Evolutionary conservation across 495 filamentous ascomycete species (phyloP).

Genomic region (Hypoxylon fuscum): DNA sequence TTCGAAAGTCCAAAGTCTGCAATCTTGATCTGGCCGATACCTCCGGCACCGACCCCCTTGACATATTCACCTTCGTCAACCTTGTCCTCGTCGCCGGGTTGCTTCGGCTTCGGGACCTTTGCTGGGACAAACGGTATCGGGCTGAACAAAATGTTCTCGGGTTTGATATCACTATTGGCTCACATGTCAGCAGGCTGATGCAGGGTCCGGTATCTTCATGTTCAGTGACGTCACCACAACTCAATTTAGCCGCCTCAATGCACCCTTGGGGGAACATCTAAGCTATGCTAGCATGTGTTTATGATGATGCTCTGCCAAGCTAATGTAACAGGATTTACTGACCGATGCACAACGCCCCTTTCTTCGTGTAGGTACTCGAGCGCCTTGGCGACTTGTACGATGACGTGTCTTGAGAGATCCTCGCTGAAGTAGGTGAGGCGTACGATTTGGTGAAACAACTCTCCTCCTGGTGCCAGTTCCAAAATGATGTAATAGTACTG

Average conservation of each 20-base stretch:
- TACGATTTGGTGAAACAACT: conserved; percentile 98
- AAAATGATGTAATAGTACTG: conserved; percentile 98
- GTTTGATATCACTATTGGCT: conserved; percentile 92
- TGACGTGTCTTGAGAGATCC: conserved; percentile 92
- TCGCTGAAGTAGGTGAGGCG: conserved; percentile 98
- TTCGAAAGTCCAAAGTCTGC: conserved; percentile 98
- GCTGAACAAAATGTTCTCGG: conserved; percentile 94
- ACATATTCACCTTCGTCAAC: conserved; percentile 96
- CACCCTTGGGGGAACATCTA: conserved; percentile 3
- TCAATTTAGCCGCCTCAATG: conserved; percentile 30
- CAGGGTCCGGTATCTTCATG: conserved; percentile 18
- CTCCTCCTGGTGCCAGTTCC: conserved; percentile 93
- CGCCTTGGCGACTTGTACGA: conserved; percentile 89
- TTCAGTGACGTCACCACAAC: conserved; percentile 30
- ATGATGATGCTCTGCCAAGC: too few relatives aligned
- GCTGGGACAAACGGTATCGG: conserved; percentile 83
- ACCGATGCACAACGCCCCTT: conserved; percentile 93
- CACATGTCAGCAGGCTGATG: conserved; percentile 30
- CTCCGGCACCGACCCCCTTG: conserved; percentile 82
- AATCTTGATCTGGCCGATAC: conserved; percentile 95
- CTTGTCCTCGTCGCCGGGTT: conserved; percentile 94
- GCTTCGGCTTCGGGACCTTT: conserved; percentile 77
- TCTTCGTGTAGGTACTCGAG: conserved; percentile 95
- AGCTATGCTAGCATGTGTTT: neutral
- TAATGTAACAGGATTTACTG: conserved; percentile 1